Percentiles rank a stretch among this genome's conserved stretches.
Conservation (phyloP, 768 basidiomycete genomes). For the Lepiota brunneoincarnata region DNA sequence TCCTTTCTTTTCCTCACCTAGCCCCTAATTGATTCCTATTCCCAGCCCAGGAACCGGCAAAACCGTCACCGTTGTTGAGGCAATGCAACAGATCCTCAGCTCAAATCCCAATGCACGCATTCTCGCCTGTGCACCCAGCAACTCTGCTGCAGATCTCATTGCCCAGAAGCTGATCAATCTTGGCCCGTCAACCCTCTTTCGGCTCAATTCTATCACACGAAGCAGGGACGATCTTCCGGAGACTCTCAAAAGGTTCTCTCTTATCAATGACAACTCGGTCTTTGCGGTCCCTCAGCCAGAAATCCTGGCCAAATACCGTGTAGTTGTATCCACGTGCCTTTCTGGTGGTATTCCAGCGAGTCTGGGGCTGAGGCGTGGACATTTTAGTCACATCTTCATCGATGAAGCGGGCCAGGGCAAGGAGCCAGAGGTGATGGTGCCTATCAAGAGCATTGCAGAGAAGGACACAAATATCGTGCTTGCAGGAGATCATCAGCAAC, state of each 20-base stretch:
- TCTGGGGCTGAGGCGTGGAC: conserved; percentile 47
- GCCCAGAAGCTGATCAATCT: conserved; percentile 39
- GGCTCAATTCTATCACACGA: conserved; percentile 52
- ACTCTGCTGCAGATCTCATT: conserved; percentile 65
- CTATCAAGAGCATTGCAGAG: conserved; percentile 48
- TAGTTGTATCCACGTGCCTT: conserved; percentile 58
- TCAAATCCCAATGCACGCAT: conserved; percentile 40
- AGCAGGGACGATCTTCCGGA: conserved; percentile 33
- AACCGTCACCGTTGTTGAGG: conserved; percentile 63
- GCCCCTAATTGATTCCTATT: not conserved
- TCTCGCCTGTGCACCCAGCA: conserved; percentile 66
- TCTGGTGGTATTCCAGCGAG: conserved; percentile 47
- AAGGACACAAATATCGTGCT: conserved; percentile 49
- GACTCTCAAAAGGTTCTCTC: conserved; percentile 34
- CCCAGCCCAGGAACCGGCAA: conserved; percentile 64
- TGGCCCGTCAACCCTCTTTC: conserved; percentile 39
- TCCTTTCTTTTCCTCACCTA: not conserved
- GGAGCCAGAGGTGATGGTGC: conserved; percentile 57
- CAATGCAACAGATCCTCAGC: conserved; percentile 52
- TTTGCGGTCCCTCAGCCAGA: conserved; percentile 45
- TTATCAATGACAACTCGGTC: conserved; percentile 34
- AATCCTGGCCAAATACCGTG: conserved; percentile 39
- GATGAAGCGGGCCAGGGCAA: conserved; percentile 67
- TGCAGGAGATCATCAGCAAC: conserved; percentile 61
- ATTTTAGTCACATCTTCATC: conserved; percentile 59